Evolutionary conservation across 805 yeast genomes (phyloP), one percentile per base, ranked within the genome.

Genomic region (Lachancea fermentati): DNA sequence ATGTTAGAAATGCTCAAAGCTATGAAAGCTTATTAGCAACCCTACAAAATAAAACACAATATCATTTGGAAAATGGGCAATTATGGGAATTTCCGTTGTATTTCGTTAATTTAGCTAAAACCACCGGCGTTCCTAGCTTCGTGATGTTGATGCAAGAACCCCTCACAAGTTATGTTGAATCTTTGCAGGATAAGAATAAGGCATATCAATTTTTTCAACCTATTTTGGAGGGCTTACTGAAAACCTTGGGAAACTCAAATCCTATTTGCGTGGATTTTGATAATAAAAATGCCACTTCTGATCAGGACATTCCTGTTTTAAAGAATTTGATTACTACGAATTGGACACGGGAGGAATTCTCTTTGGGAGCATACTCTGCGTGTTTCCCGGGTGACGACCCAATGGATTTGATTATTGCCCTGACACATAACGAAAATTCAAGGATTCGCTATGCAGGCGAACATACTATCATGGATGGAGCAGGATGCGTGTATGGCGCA

Each of bases 401-500:
- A 0, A 66, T 75, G 7, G 81, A 75, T 38, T 58, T 78, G 13
- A 73, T 82, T 0, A 56, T 77, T 12, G 82, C 81, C n/a, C 68
- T 85, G 42, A 68, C 74, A 14, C 73, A 74, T 17, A 85, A 87
- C 0, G 65, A 72, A 15, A 78, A 71, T 9, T 67, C 69, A 6
- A 51, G 50, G 16, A 63, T 88, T 2, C 67, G 95, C 32, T 88
- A 88, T 67, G 96, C 96, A 0, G 96, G 96, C 5, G 96, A 88
- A 55, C 96, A 88, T 58, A 83, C 96, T 0, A 76, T 79, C 16
- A 63, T 76, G 49, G 95, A 86, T 49, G 96, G 95, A 5, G 83
- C 87, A 12, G 96, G 96, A 0, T 88, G 95, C 50, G 93, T 83
- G 4, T 94, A 88, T 57, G 96, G 95, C 0, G 96, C 96, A 0